phyloP scores from a whole-genome alignment of 1,284 basidiomycete species.

The Ustilago hordei region DNA sequence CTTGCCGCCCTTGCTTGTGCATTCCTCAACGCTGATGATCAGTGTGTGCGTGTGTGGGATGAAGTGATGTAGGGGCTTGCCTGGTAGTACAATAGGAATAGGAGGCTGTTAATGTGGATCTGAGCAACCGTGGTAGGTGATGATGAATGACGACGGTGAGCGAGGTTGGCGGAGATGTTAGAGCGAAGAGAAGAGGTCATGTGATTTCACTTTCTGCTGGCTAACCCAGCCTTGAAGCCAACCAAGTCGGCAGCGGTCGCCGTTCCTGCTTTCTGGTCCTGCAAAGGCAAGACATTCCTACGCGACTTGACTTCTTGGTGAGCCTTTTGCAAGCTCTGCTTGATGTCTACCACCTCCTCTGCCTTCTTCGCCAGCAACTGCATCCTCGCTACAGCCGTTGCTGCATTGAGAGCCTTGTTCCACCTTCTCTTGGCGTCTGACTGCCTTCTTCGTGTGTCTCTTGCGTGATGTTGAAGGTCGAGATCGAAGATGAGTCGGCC shows the following conservation, averaged over 20 bases:
- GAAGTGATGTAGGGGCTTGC: too few species aligned
- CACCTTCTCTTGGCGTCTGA: conserved; percentile 21
- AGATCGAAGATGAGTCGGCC: conserved; percentile 39
- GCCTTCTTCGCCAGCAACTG: conserved; percentile 20
- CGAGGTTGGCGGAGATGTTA: too few species aligned
- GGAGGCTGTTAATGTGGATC: too few species aligned
- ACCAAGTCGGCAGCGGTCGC: background rate
- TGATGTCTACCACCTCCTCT: conserved; percentile 18
- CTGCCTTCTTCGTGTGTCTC: conserved; percentile 11
- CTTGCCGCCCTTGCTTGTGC: too few species aligned
- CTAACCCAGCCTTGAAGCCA: conserved; percentile 10
- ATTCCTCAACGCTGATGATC: too few species aligned
- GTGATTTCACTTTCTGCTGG: conserved; percentile 1
- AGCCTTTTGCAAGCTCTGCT: conserved; percentile 27
- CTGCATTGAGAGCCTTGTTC: conserved; percentile 34
- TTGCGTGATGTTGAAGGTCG: conserved; percentile 22
- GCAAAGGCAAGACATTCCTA: conserved; percentile 7
- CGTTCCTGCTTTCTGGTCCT: conserved; percentile 7
- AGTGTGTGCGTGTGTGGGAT: too few species aligned
- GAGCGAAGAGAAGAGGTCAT: background rate
- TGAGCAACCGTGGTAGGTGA: too few species aligned
- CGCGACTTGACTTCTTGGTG: conserved; percentile 32
- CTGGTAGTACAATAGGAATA: too few species aligned
- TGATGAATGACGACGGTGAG: too few species aligned
- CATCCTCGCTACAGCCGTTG: conserved; percentile 33